Conservation (phyloP, 805 yeast genomes). For the Metschnikowia lachancei region DNA sequence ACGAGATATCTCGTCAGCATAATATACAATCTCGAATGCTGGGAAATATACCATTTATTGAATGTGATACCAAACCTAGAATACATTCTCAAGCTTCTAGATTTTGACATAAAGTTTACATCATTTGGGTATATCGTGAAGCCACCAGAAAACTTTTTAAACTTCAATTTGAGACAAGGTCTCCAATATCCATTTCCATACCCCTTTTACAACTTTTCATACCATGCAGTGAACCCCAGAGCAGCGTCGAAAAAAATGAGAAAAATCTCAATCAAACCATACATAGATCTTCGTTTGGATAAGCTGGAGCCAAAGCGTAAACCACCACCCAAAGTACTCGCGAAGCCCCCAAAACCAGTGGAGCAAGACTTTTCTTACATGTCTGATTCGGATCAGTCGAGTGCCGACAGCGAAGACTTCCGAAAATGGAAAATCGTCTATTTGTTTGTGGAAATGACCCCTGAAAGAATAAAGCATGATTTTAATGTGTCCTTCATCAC, state of each 20-base stretch:
- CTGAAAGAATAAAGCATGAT: slow-evolving; percentile 7
- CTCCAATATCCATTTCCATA: slow-evolving; percentile 45
- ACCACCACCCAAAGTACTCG: background rate
- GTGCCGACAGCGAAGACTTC: slow-evolving; percentile 8
- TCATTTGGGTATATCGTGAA: slow-evolving; percentile 38
- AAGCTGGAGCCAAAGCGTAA: slow-evolving; percentile 11
- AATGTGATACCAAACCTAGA: slow-evolving; percentile 32
- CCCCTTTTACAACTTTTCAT: slow-evolving; percentile 45
- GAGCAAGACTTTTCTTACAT: background rate
- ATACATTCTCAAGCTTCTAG: slow-evolving; percentile 32
- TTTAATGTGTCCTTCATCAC: slow-evolving; percentile 6
- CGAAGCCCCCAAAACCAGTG: background rate
- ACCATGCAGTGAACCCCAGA: slow-evolving; percentile 34
- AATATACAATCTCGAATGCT: slow-evolving; percentile 39
- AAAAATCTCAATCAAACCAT: slow-evolving; percentile 31
- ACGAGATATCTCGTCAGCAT: slow-evolving; percentile 40
- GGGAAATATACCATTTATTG: slow-evolving; percentile 45
- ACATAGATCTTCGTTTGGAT: slow-evolving; percentile 36
- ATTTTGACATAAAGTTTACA: slow-evolving; percentile 35
- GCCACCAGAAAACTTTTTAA: slow-evolving; percentile 40
- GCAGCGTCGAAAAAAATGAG: slow-evolving; percentile 27
- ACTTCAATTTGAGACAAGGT: slow-evolving; percentile 37
- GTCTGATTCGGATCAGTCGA: slow-evolving; percentile 9
- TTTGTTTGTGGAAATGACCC: slow-evolving; percentile 11
- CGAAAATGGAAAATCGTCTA: slow-evolving; percentile 10